These are phyloP conservation scores for Cicer cuneatum DNA, from an alignment of 306 rosid genomes.

Conservation along the genomic window DNA sequence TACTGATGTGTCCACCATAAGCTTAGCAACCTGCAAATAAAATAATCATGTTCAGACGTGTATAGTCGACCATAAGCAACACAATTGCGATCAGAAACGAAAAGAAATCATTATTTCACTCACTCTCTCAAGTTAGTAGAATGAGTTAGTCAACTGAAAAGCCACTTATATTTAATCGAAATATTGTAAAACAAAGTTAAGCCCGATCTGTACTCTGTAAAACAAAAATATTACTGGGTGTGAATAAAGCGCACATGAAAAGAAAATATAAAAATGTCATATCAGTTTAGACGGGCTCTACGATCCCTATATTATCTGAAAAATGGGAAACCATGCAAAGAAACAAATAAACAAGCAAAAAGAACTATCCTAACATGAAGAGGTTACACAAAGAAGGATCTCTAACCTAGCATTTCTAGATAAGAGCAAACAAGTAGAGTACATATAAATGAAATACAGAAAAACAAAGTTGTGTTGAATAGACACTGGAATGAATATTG, in stretches of 20 bases:
- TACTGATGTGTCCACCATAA: conserved; percentile 87
- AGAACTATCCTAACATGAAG: neutral
- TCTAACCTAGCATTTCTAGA: conserved; percentile 21
- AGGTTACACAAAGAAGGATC: conserved; percentile 3
- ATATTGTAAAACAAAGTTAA: neutral
- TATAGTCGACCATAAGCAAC: conserved; percentile 34
- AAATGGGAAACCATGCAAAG: conserved; percentile 10
- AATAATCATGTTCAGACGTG: conserved; percentile 43
- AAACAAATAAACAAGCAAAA: conserved; percentile 14
- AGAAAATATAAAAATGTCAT: conserved; percentile 18
- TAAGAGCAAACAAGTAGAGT: neutral
- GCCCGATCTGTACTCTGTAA: neutral
- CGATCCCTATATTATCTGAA: conserved; percentile 20
- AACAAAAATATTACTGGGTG: neutral
- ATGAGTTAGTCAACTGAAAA: conserved; percentile 23
- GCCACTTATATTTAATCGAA: conserved; percentile 3
- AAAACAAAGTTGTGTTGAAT: neutral
- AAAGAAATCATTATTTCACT: conserved; percentile 27
- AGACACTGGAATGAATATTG: neutral
- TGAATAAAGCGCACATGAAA: conserved; percentile 16
- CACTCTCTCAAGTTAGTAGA: conserved; percentile 16
- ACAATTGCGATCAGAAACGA: conserved; percentile 8
- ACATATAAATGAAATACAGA: neutral
- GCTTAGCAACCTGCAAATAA: conserved; percentile 84
- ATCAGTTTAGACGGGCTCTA: neutral